phyloP scores from a whole-genome alignment of 768 basidiomycete genomes.

The Panus rudis region DNA sequence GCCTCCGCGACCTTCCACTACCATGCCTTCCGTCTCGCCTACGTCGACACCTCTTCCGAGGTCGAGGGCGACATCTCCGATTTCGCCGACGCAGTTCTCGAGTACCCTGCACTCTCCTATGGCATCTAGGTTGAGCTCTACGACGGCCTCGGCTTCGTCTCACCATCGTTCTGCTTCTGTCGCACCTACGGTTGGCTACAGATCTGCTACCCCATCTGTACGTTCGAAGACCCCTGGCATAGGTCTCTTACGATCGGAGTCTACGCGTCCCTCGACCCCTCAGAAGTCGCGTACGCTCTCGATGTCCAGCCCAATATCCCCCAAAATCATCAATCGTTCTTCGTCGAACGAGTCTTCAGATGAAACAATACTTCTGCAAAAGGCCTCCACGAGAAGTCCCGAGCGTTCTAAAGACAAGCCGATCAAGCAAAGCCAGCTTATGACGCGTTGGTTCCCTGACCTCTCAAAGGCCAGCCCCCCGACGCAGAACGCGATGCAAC shows the following conservation, averaged over 20 bases:
- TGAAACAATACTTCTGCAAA: conserved; percentile 41
- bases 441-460: conserved; percentile 61
- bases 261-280: conserved; percentile 23
- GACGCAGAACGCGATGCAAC: conserved; percentile 9
- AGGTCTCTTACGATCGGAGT: conserved; percentile 32
- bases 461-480: conserved; percentile 27
- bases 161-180: conserved; percentile 9
- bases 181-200: conserved; percentile 21
- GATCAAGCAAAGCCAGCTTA: conserved; percentile 22
- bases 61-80: conserved; percentile 22
- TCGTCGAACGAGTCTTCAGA: conserved; percentile 41
- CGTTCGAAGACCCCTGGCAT: conserved; percentile 30
- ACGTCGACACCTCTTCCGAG: conserved; percentile 16
- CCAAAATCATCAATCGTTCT: conserved; percentile 45
- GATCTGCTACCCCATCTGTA: conserved; percentile 39
- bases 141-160: conserved; percentile 33
- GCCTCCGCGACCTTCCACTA: conserved; percentile 20
- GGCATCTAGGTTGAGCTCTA: conserved; percentile 36
- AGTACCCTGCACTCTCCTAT: conserved; percentile 42
- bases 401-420: conserved; percentile 27
- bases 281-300: conserved; percentile 45
- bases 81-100: conserved; percentile 26
- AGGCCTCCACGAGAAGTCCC: conserved; percentile 28
- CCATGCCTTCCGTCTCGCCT: conserved; percentile 14
- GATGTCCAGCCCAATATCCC: conserved; percentile 29